Evolutionary conservation across 805 yeast species (phyloP), one percentile per base, ranked within the genome.

Genomic region (Pichia ethanolica): DNA sequence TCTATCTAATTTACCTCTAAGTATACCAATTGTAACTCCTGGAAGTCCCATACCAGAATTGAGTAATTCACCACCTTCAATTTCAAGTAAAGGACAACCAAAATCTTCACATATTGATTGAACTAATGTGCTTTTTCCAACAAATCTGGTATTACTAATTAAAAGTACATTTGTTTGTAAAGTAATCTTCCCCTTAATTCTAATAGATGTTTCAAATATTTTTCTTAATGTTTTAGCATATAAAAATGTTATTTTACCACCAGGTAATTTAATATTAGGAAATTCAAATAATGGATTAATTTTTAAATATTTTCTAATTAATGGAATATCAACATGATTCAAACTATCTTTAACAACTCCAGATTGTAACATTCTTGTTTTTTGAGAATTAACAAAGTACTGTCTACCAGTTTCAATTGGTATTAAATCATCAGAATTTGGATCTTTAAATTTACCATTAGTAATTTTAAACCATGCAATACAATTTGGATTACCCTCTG

Each of bases 401-500:
- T 79, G 83, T 11, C 51, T 43, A 7, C 53, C 61, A 5, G 26
- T 45, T 46, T 32, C 54, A 28, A 63, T 46, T 5, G 53, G 54
- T 3, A 58, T 57, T 5, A 59, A 64, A 3, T 66, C 60, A 5
- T 37, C 50, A 4, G 41, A 34, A 10, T 42, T 32, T 7, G 49
- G 51, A 20, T 45, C 42, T 3, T 64, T 70, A 4, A 74, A 74
- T 5, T 68, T 59, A 5, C 82, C 69, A 7, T 77, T 83, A 2
- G 78, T 71, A 2, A 91, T 77, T 56, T 78, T 78, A 65, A 89
- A 91, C 97, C 97, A 91, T 0, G 89, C 95, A 20, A 90, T 75
- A 0, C 79, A 71, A 61, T 89, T 88, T 1, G 86, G 81, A 26
- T 72, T 72, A 0, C 87, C 88, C 3, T 69, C 65, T 0, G 89